Evolutionary conservation across 768 basidiomycete species (phyloP), one percentile per base, ranked within the genome.

Genomic region (Chalciporus chontae): DNA sequence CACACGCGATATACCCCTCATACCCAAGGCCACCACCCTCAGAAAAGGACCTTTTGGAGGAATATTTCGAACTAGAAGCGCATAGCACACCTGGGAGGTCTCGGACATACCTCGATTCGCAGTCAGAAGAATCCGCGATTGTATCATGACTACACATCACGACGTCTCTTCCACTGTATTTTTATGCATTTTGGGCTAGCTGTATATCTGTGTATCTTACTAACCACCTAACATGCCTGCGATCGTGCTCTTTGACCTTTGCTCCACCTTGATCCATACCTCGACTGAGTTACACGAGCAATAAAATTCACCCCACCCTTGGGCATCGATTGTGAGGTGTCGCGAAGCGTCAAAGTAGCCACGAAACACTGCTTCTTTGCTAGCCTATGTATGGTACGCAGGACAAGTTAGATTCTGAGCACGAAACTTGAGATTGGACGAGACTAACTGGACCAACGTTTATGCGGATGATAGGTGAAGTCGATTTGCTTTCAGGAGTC

Each of bases 251-350:
- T 11, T 27, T 18, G 18, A 23, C 26, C n/a, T 10, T 18, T 18
- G n/a, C 19, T 19, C 24, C 8, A 3, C 47, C 57, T 50, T 41
- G 62, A 74, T 66, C 86, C 87, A 90, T 14, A 90, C 77, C 59
- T 84, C 77, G 3, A 85, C 73, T 26, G 65, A 67, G 37, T 75
- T 76, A 6, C 74, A 69, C 18, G 74, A 74, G 60, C 84, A 87
- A 34, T 79, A 73, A 59, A 90, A 90, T 5, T 61, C 57, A 1
- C 81, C 85, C 84, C 83, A 85, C 8, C 87, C 87, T n/a, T 74
- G 67, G 9, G 55, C 47, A 53, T 80, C 74, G 46, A 80, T 76
- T 23, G 69, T 61, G 6, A 83, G 70, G 18, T 62, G 64, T 17
- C 71, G 76, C n/a, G 72, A 53, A 10, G 31, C 0, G 8, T 77